These are phyloP conservation scores for Ganoderma lucidum DNA, from an alignment of 1,284 basidiomycete genomes.

Conservation along the genomic window DNA sequence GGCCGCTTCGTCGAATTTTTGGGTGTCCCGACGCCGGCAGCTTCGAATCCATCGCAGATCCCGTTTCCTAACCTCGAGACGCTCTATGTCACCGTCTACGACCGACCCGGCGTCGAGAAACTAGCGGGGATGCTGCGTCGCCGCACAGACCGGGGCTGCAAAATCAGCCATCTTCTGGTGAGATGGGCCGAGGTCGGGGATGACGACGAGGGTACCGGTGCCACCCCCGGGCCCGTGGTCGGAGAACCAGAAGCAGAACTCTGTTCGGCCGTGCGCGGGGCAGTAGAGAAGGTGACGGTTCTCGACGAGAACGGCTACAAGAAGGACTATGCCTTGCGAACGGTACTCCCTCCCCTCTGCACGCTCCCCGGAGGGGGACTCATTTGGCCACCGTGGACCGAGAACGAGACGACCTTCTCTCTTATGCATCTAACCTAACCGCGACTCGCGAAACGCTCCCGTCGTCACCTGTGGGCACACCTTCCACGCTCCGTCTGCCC, in stretches of 20 bases:
- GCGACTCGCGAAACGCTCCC: background rate
- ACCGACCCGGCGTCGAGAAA: background rate
- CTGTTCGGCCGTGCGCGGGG: background rate
- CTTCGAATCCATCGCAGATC: background rate
- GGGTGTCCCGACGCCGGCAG: background rate
- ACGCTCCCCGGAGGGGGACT: background rate
- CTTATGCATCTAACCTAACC: background rate
- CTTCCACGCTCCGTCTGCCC: background rate
- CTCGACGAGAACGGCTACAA: constrained; percentile 5
- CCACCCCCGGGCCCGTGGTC: background rate
- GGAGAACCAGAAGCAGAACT: background rate
- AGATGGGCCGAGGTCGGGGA: background rate
- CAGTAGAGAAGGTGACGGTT: background rate
- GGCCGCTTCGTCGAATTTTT: background rate
- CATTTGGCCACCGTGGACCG: constrained; percentile 1
- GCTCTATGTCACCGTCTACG: background rate
- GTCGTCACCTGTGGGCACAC: constrained; percentile 1
- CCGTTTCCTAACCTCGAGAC: background rate
- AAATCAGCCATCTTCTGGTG: background rate
- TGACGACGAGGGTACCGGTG: background rate
- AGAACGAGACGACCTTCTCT: constrained; percentile 6
- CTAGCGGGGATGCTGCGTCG: constrained; percentile 2
- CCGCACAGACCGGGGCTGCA: background rate
- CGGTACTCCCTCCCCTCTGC: constrained; percentile 3
- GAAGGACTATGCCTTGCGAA: background rate